Base-by-base conservation (phyloP, 805 yeast genomes). In the Cyberlindnera samutprakarnensis region DNA sequence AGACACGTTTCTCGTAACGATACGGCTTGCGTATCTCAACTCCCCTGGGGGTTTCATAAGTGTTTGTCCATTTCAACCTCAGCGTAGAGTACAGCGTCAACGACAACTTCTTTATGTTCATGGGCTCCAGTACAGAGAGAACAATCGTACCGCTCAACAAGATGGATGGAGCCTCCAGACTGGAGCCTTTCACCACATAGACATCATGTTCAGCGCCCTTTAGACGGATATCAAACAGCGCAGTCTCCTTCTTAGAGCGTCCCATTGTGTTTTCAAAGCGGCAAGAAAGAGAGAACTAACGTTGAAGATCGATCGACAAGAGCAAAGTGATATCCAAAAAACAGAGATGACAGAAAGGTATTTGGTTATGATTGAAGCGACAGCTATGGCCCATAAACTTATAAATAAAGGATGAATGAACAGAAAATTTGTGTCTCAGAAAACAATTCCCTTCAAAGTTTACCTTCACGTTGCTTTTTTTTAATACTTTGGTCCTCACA, bases 111-210 rank as follows among this genome's bases (percentile, higher is more conserved):
- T 75, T 79, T 31, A 90, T 67, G 12, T 74, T 57, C 35, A 85
- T 59, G 3, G 95, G 84, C 42, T 90, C 97, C 10, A 68, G 64
- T 1, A 84, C 74, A 1, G 88, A 70, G 17, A 92, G 57, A 1
- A 80, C 87, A 16, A 92, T 76, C 9, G 74, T 75, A 4, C 98
- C 98, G 1, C 80, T 61, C 18, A 92, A 56, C 6, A 81, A 59
- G 4, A 75, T 83, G 2, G 95, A 77, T 0, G 85, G 68, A 0
- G 96, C 95, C 32, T 79, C 88, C 22, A 69, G 66, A 6, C 80
- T 75, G 1, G 79, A 50, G 1, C 98, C 98, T 44, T 86, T 80
- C 20, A 90, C 56, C 7, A 92, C 71, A 5, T 90, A 57, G 8
- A 88, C 90, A 49, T 86, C 92, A 41, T 76, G 78, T 26, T 83